Evolutionary conservation across 768 basidiomycete genomes (phyloP).

Genomic region (Podaxis mareebaensis): DNA sequence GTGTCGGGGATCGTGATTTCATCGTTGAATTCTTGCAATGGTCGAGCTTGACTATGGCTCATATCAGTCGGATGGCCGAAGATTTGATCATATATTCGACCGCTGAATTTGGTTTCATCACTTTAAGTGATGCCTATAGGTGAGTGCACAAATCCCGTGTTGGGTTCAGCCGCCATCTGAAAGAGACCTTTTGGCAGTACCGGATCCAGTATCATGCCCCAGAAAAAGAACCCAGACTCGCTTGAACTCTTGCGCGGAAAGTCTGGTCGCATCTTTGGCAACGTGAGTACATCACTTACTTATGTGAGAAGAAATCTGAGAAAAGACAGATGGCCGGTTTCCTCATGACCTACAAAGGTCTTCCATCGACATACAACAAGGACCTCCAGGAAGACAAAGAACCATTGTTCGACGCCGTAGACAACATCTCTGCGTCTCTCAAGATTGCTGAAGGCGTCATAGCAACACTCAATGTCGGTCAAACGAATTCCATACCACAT

Average conservation of each 20-base stretch:
- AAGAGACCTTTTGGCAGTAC: conserved; percentile 54
- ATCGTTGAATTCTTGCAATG: conserved; percentile 98
- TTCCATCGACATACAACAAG: conserved; percentile 99
- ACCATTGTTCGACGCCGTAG: conserved; percentile 91
- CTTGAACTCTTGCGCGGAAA: conserved; percentile 95
- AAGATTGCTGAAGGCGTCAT: conserved; percentile 95
- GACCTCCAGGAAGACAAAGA: conserved; percentile 99
- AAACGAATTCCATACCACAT: conserved; percentile 10
- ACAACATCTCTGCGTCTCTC: conserved; percentile 87
- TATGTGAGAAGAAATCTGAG: not conserved
- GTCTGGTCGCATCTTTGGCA: conserved; percentile 91
- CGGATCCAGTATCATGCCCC: conserved; percentile 99
- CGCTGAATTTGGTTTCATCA: conserved; percentile 95
- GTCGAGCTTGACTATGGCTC: conserved; percentile 89
- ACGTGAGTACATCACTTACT: conserved; percentile 46
- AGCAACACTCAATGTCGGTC: conserved; percentile 77
- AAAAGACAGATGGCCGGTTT: conserved; percentile 86
- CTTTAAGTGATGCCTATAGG: conserved; percentile 96
- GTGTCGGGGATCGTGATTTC: conserved; percentile 96
- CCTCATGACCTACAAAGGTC: conserved; percentile 94
- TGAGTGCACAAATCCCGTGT: conserved; percentile 26
- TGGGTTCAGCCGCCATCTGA: not conserved
- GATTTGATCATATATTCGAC: conserved; percentile 97
- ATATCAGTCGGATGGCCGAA: conserved; percentile 93
- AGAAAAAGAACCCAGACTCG: conserved; percentile 99